Evolutionary conservation across 2,329 filamentous ascomycete genomes (phyloP), one percentile per base, ranked within the genome.

Genomic region (Neofusicoccum cordaticola): DNA sequence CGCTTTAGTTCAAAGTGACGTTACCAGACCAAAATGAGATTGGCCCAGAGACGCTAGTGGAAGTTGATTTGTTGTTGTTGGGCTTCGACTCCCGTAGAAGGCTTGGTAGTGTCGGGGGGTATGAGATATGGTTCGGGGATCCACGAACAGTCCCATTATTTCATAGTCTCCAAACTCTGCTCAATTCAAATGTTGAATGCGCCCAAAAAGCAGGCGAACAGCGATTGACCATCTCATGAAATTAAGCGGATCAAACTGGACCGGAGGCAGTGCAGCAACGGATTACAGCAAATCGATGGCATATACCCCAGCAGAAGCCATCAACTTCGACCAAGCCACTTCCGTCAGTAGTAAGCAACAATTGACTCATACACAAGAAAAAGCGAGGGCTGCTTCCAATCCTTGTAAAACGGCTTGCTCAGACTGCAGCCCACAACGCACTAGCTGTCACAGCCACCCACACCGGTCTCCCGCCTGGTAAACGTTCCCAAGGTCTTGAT

Each of bases 161-260:
- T 56, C 31, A 72, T 7, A 70, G 74, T 4, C 41, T 79, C 11
- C 69, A 74, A 39, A 76, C 79, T 8, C 78, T 79, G 4, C 82
- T 87, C 57, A 78, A 83, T 62, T 78, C 81, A 39, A 88, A 88
- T 72, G 83, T 83, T 3, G 75, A 80, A 51, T 79, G 82, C 67
- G 84, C 84, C 31, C 79, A 85, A 66, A 75, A 79, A 64, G 79
- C 80, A 37, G 80, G 81, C 42, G 74, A 82, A 67, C 77, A 82
- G 68, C 79, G 82, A 62, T 75, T 85, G 51, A 83, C 86, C 37
- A 83, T 87, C 67, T 85, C 84, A 19, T 89, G 86, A 85, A 82
- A 81, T 62, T 80, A 88, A 19, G 73, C 86, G 37, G 83, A 82
- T 62, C 78, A 80, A 63, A 79, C 81, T 15, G 39, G 67, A 41